Evolutionary conservation across 371 early-diverging fungal genomes (phyloP).

Genomic region (Mucor racemosus): DNA sequence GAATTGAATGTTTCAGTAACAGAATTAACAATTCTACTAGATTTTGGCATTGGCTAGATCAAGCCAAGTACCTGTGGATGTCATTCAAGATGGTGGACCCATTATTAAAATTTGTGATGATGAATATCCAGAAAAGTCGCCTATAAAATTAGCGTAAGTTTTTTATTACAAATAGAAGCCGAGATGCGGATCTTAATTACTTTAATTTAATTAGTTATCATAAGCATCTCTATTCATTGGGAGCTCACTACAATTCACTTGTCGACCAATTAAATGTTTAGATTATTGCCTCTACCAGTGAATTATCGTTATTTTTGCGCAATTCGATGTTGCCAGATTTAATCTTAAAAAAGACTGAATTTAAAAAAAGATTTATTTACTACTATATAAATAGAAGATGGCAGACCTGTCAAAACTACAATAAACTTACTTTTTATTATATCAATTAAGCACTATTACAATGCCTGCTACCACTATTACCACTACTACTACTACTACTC

Average conservation of each 20-base stretch:
- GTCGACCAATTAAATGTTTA: slow-evolving; percentile 14
- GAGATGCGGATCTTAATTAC: not conserved
- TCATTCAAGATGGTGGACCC: slow-evolving; percentile 80
- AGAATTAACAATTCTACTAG: slow-evolving; percentile 36
- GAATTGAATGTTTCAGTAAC: not conserved
- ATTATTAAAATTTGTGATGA: slow-evolving; percentile 79
- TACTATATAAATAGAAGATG: slow-evolving; percentile 21
- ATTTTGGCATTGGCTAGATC: slow-evolving; percentile 78
- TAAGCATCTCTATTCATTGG: slow-evolving; percentile 88
- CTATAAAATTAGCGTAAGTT: slow-evolving; percentile 80
- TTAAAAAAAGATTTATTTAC: not conserved
- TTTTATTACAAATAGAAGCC: not conserved
- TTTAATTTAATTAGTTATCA: slow-evolving; percentile 67
- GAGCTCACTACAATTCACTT: slow-evolving; percentile 86
- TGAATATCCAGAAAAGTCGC: slow-evolving; percentile 60
- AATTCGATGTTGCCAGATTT: slow-evolving; percentile 4
- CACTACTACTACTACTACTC: slow-evolving; percentile 3
- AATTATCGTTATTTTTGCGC: slow-evolving; percentile 25
- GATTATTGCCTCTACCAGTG: slow-evolving; percentile 16
- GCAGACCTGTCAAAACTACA: slow-evolving; percentile 11
- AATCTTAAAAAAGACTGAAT: not conserved
- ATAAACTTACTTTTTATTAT: slow-evolving; percentile 8
- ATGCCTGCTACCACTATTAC: not conserved
- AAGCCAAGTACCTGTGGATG: slow-evolving; percentile 72
- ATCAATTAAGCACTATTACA: not conserved